These are phyloP conservation scores for Coleophoma cylindrospora DNA, from an alignment of 2,329 filamentous ascomycete species.

Conservation along the genomic window DNA sequence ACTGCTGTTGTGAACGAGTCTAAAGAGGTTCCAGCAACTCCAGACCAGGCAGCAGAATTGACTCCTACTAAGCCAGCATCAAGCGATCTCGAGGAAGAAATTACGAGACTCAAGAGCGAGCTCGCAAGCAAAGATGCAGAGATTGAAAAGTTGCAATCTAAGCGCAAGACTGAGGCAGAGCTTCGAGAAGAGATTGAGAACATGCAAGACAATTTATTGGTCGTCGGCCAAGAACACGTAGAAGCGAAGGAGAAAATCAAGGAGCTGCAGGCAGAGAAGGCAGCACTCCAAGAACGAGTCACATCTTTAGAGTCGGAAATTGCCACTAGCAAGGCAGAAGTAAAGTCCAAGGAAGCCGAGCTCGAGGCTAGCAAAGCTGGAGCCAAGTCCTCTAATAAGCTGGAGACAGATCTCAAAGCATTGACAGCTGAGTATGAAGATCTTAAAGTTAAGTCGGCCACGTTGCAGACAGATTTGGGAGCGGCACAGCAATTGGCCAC, in stretches of 20 bases:
- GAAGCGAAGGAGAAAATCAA: constrained; percentile 75
- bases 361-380: constrained; percentile 37
- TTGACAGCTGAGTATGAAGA: constrained; percentile 56
- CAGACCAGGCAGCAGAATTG: constrained; percentile 10
- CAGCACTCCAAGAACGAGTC: constrained; percentile 58
- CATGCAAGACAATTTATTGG: constrained; percentile 72
- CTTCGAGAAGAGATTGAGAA: constrained; percentile 82
- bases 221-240: constrained; percentile 78
- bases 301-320: constrained; percentile 68
- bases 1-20: constrained; percentile 14
- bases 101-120: constrained; percentile 20
- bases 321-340: constrained; percentile 26
- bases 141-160: constrained; percentile 66
- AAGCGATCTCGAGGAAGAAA: constrained; percentile 20
- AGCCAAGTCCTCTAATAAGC: constrained; percentile 21
- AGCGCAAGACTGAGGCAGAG: constrained; percentile 71
- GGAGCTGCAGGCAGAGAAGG: constrained; percentile 64
- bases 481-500: constrained; percentile 85
- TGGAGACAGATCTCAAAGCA: constrained; percentile 21
- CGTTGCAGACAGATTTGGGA: constrained; percentile 75
- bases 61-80: constrained; percentile 5
- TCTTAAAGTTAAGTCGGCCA: constrained; percentile 63
- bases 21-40: constrained; percentile 17
- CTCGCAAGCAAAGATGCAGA: constrained; percentile 45
- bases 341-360: constrained; percentile 58